These are phyloP conservation scores for Pycnococcus provasolii DNA, from an alignment of 139 green algal species.

Conservation along the genomic window DNA sequence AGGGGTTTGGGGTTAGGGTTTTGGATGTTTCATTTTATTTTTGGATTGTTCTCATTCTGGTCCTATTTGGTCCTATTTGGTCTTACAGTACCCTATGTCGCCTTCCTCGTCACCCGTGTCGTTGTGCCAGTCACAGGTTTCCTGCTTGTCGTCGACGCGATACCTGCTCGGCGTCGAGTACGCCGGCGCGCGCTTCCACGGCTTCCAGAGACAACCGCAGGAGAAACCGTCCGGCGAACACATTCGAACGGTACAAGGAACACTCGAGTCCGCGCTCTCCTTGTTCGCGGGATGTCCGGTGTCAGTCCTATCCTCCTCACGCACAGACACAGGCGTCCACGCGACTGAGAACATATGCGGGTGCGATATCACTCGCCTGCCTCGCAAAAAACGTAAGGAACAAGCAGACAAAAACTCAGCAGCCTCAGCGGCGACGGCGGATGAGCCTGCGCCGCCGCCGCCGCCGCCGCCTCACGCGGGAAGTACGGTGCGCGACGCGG, in stretches of 20 bases:
- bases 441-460: too few relatives aligned
- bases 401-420: too few relatives aligned
- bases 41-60: too few relatives aligned
- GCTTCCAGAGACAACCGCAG: conserved; percentile 18
- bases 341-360: conserved; percentile 7
- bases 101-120: too few relatives aligned
- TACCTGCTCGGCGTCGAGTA: conserved; percentile 16
- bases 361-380: conserved; percentile 1
- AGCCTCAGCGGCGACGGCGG: too few relatives aligned
- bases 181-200: conserved; percentile 7
- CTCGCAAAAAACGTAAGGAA: too few relatives aligned
- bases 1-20: too few relatives aligned
- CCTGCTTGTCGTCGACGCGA: neutral
- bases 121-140: neutral
- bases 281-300: neutral
- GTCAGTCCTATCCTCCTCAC: neutral
- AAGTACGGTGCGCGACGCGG: neutral
- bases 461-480: neutral
- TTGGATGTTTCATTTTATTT: too few relatives aligned
- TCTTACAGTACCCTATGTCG: too few relatives aligned
- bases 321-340: conserved; percentile 22
- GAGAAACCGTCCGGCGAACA: neutral
- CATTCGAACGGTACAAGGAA: conserved; percentile 11
- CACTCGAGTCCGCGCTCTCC: conserved; percentile 5
- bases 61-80: too few relatives aligned